A percentile compares a stretch with the other conserved stretches of the same genome.
Evolutionary conservation across 768 basidiomycete species (phyloP).

Genomic region (Cystofilobasidium ferigula): DNA sequence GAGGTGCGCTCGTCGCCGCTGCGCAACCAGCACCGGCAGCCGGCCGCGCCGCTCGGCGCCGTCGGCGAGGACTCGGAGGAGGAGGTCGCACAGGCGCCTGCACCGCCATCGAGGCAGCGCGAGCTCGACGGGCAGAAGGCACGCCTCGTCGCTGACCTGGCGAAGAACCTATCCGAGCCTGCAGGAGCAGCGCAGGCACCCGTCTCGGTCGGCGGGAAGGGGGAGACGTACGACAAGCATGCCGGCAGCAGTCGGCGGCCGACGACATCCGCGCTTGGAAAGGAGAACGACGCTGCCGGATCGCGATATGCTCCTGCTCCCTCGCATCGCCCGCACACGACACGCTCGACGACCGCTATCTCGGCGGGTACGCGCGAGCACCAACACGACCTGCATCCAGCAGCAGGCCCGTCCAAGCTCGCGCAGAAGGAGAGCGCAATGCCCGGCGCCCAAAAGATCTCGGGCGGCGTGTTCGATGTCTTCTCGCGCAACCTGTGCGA

Average conservation of each 20-base stretch:
- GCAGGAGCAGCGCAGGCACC: not conserved
- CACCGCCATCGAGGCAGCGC: conserved; percentile 34
- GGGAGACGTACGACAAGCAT: conserved; percentile 36
- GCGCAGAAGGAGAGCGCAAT: not conserved
- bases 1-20: conserved; percentile 44
- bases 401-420: conserved; percentile 3
- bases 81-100: conserved; percentile 44
- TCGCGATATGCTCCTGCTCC: too few relatives aligned
- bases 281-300: conserved; percentile 29
- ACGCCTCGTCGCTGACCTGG: conserved; percentile 88
- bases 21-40: conserved; percentile 35
- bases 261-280: not conserved
- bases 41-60: conserved; percentile 8
- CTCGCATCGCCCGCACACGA: too few relatives aligned
- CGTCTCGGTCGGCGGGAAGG: too few relatives aligned
- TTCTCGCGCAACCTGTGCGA: conserved; percentile 33
- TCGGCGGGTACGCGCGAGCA: too few relatives aligned
- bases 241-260: conserved; percentile 30
- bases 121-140: conserved; percentile 85
- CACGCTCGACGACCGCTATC: too few relatives aligned
- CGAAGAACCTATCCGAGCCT: conserved; percentile 35
- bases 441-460: not conserved
- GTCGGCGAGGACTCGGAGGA: conserved; percentile 29
- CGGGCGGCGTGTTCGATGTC: conserved; percentile 28
- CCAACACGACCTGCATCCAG: not conserved